Conservation (phyloP, 1,284 basidiomycete species). For the Ganoderma sinense region DNA sequence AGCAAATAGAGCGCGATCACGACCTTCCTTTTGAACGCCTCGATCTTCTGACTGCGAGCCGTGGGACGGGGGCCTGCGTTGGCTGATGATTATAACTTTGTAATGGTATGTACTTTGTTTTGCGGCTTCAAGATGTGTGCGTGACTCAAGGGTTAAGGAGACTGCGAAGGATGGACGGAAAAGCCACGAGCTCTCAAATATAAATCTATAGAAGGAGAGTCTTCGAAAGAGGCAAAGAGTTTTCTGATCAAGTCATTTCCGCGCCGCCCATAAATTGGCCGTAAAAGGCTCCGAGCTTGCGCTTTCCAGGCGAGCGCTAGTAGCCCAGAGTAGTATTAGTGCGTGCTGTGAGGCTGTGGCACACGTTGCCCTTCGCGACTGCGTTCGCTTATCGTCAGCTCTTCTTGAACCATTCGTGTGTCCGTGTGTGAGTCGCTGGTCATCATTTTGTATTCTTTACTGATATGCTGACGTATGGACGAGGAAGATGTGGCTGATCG, state of each 20-base stretch:
- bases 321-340: too few species aligned
- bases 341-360: too few species aligned
- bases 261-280: too few species aligned
- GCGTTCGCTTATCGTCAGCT: not conserved
- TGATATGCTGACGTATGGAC: not conserved
- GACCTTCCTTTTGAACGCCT: not conserved
- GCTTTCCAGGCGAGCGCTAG: not conserved
- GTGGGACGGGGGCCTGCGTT: too few species aligned
- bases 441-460: not conserved
- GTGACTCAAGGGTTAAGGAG: not conserved
- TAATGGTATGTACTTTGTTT: not conserved
- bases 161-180: not conserved
- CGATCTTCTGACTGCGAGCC: not conserved
- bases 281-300: not conserved
- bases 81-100: not conserved
- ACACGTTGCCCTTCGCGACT: not conserved
- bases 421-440: not conserved
- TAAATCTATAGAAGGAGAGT: not conserved
- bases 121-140: not conserved
- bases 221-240: too few species aligned
- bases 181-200: not conserved
- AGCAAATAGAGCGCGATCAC: not conserved
- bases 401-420: not conserved
- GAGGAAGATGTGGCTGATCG: slow-evolving; percentile 11
- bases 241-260: not conserved